A percentile compares a stretch with the other conserved stretches of the same genome.
phyloP scores from a whole-genome alignment of 2,329 filamentous ascomycete genomes.

The Colletotrichum karsti region DNA sequence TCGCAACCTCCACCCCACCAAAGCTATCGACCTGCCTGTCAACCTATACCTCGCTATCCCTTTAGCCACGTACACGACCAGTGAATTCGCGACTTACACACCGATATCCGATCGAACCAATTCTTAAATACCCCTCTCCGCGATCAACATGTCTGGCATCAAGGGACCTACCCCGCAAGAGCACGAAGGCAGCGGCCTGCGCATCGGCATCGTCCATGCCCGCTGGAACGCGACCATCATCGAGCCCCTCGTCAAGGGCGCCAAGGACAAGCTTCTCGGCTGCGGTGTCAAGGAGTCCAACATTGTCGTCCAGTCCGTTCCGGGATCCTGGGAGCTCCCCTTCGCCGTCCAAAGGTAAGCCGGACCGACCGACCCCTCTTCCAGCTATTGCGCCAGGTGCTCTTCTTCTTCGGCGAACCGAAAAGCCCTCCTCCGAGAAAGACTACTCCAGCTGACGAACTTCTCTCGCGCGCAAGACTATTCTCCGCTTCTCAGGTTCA shows the following conservation, averaged over 20 bases:
- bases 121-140: not conserved
- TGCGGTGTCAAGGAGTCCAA: slow-evolving; percentile 88
- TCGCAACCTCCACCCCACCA: slow-evolving; percentile 2
- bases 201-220: slow-evolving; percentile 94
- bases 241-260: slow-evolving; percentile 81
- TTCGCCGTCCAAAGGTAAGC: slow-evolving; percentile 85
- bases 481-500: slow-evolving; percentile 90
- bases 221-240: slow-evolving; percentile 95
- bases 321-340: slow-evolving; percentile 93
- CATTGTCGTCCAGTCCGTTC: slow-evolving; percentile 89
- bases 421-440: not conserved
- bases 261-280: slow-evolving; percentile 78
- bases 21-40: not conserved
- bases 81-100: too few relatives aligned
- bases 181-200: slow-evolving; percentile 76
- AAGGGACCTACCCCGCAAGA: slow-evolving; percentile 66
- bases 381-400: not conserved
- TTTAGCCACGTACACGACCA: not conserved
- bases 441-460: not conserved
- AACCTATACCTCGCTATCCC: not conserved
- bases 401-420: not conserved
- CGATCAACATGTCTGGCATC: slow-evolving; percentile 52
- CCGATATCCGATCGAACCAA: too few relatives aligned
- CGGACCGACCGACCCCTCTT: slow-evolving; percentile 16
- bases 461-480: slow-evolving; percentile 60